Evolutionary conservation across 768 basidiomycete genomes (phyloP), one percentile per base, ranked within the genome.

Genomic region (Kwoniella sp.): DNA sequence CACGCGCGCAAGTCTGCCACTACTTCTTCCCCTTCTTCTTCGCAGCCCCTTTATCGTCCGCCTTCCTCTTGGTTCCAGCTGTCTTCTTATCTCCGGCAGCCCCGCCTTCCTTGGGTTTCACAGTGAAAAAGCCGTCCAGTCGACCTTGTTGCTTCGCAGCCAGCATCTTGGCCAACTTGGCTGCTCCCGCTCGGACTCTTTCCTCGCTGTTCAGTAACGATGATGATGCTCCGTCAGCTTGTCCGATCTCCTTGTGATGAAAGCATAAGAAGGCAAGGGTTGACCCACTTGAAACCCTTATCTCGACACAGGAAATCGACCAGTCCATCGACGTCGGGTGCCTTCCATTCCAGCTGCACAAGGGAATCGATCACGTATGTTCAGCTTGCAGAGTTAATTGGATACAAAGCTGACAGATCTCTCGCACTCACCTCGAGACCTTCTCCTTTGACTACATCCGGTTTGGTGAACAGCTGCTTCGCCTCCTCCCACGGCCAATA

Each of bases 401-500:
- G 23, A 1, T 8, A 34, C 13, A 34, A 8, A 48, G 47, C 47
- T 15, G n/a, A 54, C n/a, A 34, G 13, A 5, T 34, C 12, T 15
- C 26, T 26, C 22, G 31, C 17, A 73, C 82, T 45, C 67, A 95
- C 93, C 83, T 96, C 90, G 26, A 97, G 78, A 72, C 97, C 85
- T 53, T 89, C 87, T 1, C 92, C 89, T 26, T 92, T 90, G 8
- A 87, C 83, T 23, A 99, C 95, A 65, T 96, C 92, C 1, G 96
- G 96, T 56, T 89, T 87, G 81, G 89, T 81, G 75, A 99, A 99
- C 26, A 99, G 76, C 78, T 88, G 85, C 82, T 93, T 93, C 38
- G 96, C 96, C 68, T 93, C 89, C 79, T 94, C 88, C 91, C 92
- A 98, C 54, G 92, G 92, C 95, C 95, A 99, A 65, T 95, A 88